phyloP scores from a whole-genome alignment of 495 filamentous ascomycete species.

The Aspergillus sclerotiicarbonarius region DNA sequence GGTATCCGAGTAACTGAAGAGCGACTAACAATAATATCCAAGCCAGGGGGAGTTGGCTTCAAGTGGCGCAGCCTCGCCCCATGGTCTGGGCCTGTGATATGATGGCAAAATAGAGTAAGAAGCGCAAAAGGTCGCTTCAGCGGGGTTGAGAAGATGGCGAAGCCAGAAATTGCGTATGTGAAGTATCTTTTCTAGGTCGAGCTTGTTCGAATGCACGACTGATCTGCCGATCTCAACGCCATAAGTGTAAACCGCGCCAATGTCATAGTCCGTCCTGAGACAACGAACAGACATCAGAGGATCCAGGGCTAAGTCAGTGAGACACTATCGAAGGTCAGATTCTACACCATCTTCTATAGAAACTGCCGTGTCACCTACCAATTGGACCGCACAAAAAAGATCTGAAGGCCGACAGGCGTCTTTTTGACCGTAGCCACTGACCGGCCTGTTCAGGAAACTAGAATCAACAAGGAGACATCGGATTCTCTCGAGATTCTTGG shows the following conservation, averaged over 20 bases:
- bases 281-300: conserved; percentile 20
- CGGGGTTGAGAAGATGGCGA: conserved; percentile 29
- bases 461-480: conserved; percentile 12
- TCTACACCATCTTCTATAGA: conserved; percentile 14
- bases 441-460: conserved; percentile 28
- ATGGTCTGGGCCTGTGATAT: conserved; percentile 18
- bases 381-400: conserved; percentile 30
- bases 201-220: conserved; percentile 10
- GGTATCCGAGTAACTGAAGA: neutral
- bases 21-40: conserved; percentile 36
- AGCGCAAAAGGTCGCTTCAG: conserved; percentile 24
- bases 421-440: conserved; percentile 9
- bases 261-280: conserved; percentile 33
- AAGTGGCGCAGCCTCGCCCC: conserved; percentile 5
- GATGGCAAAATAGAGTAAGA: conserved; percentile 22
- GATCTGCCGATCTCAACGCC: neutral
- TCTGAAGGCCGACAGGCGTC: conserved; percentile 16
- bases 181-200: conserved; percentile 23
- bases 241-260: conserved; percentile 28
- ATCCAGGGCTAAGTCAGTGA: conserved; percentile 32
- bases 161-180: conserved; percentile 43
- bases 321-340: conserved; percentile 29
- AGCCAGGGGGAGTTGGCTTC: conserved; percentile 29
- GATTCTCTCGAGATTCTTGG: conserved; percentile 28
- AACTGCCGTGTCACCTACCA: conserved; percentile 19